A percentile compares a stretch with the other conserved stretches of the same genome.
Conservation (phyloP, 139 green algal genomes). For the Micractinium conductrix region DNA sequence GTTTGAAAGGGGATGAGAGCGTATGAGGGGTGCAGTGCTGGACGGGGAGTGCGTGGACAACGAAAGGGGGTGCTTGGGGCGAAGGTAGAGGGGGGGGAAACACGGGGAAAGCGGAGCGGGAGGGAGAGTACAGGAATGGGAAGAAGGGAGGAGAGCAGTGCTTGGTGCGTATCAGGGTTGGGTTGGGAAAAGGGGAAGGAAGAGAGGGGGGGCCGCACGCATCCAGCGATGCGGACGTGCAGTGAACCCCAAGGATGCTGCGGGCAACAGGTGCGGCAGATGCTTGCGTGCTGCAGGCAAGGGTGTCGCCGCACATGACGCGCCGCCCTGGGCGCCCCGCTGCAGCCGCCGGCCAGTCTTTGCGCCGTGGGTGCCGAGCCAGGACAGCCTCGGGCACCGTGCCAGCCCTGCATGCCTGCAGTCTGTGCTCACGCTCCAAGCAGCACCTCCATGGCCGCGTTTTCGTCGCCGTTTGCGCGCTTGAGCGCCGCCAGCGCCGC, state of each 20-base stretch:
- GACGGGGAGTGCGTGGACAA: too few relatives aligned
- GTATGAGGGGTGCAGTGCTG: not conserved
- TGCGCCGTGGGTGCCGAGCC: too few relatives aligned
- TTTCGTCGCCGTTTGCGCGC: slow-evolving; percentile 69
- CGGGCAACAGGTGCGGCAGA: not conserved
- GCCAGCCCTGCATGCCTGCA: too few relatives aligned
- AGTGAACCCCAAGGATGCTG: too few relatives aligned
- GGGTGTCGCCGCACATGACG: too few relatives aligned
- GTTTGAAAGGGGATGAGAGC: not conserved
- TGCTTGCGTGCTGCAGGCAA: too few relatives aligned
- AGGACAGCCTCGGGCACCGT: too few relatives aligned
- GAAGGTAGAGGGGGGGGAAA: not conserved
- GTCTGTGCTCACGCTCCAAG: slow-evolving; percentile 56
- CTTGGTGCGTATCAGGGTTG: too few relatives aligned
- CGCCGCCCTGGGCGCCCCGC: too few relatives aligned
- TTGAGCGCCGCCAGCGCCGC: slow-evolving; percentile 63
- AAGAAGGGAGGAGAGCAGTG: not conserved
- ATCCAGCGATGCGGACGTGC: too few relatives aligned
- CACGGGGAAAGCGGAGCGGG: not conserved
- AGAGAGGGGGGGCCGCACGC: not conserved
- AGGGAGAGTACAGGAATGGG: not conserved
- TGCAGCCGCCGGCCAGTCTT: too few relatives aligned
- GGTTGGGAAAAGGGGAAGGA: not conserved
- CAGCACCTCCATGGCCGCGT: slow-evolving; percentile 80
- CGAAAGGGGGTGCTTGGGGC: not conserved